These are phyloP conservation scores for Solanum chilense DNA, from an alignment of 257 asterid genomes.

Conservation along the genomic window DNA sequence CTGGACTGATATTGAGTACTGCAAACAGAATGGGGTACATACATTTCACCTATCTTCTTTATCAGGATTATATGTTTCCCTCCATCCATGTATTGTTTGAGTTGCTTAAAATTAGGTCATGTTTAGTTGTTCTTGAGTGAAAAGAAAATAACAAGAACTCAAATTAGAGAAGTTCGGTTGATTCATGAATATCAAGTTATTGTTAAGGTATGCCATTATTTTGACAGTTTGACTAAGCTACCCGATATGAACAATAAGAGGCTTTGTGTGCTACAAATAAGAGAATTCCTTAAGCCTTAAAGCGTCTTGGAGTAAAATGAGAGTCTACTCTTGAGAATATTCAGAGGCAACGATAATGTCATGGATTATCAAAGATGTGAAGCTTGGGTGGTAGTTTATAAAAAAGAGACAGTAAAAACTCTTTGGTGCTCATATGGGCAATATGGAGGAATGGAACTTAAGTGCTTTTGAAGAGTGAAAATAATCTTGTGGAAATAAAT, in stretches of 20 bases:
- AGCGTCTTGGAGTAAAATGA: not conserved
- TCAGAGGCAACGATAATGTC: not conserved
- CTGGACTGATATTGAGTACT: slow-evolving; percentile 83
- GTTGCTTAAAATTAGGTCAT: not conserved
- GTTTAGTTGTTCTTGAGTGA: not conserved
- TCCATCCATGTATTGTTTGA: not conserved
- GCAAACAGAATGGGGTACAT: slow-evolving; percentile 66
- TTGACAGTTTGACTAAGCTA: not conserved
- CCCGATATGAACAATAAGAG: not conserved
- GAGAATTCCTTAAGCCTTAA: not conserved
- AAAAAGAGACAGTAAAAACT: not conserved
- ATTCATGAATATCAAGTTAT: not conserved
- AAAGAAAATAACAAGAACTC: not conserved
- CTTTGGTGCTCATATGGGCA: not conserved
- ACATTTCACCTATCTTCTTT: not conserved
- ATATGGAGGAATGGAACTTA: not conserved
- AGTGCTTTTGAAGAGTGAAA: not conserved
- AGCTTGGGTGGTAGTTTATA: not conserved
- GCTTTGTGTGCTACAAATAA: not conserved
- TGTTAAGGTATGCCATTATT: not conserved
- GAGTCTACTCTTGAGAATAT: not conserved
- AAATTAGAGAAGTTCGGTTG: not conserved
- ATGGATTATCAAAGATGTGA: not conserved
- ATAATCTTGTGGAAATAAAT: not conserved
- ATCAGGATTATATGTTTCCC: not conserved